Conservation (phyloP, 148 eudicot genomes). For the Camellia lanceoleosa region DNA sequence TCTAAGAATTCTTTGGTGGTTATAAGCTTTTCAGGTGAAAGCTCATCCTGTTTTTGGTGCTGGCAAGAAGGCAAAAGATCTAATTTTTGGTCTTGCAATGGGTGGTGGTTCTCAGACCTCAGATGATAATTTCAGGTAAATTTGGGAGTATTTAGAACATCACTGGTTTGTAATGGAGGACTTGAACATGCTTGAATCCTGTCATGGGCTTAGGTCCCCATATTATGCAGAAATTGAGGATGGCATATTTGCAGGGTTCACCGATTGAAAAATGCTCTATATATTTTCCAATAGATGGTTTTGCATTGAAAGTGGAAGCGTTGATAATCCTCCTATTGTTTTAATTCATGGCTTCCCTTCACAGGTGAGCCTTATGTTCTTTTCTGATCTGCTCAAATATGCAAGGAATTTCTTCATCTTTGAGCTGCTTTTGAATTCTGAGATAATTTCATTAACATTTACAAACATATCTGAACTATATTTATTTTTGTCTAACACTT, state of each 20-base stretch:
- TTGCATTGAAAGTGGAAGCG: slow-evolving; percentile 83
- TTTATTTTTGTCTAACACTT: neutral
- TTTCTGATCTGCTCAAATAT: neutral
- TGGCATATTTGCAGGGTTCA: too few species aligned
- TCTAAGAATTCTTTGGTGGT: neutral
- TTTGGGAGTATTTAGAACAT: too few species aligned
- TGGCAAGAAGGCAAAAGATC: slow-evolving; percentile 86
- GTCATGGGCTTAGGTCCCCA: too few species aligned
- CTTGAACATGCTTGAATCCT: too few species aligned
- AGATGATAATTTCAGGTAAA: too few species aligned
- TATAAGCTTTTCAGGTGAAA: slow-evolving; percentile 50
- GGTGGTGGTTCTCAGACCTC: too few species aligned
- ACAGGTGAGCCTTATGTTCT: slow-evolving; percentile 56
- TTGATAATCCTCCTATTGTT: slow-evolving; percentile 62
- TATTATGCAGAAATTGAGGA: too few species aligned
- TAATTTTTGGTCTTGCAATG: too few species aligned
- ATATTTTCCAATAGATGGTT: slow-evolving; percentile 89
- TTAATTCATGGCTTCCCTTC: slow-evolving; percentile 96
- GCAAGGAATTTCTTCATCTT: neutral
- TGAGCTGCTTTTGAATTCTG: neutral
- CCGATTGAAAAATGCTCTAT: slow-evolving; percentile 23
- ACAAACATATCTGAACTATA: neutral
- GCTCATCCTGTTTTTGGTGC: slow-evolving; percentile 69
- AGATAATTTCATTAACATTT: neutral
- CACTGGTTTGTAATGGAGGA: too few species aligned